These are phyloP conservation scores for Candida peoriensis DNA, from an alignment of 805 yeast genomes.

Conservation along the genomic window DNA sequence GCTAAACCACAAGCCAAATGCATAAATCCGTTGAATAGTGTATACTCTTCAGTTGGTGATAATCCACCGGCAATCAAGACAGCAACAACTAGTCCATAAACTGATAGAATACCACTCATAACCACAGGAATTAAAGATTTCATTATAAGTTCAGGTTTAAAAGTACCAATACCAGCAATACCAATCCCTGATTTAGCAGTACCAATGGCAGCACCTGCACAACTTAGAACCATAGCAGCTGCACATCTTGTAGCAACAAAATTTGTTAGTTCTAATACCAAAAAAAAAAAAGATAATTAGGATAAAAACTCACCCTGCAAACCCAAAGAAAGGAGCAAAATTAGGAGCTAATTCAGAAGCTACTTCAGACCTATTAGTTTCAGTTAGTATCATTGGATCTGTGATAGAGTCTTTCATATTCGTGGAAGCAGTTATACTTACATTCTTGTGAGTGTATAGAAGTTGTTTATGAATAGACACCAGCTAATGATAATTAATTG, in stretches of 20 bases:
- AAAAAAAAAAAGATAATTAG: too few relatives aligned
- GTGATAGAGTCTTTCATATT: too few relatives aligned
- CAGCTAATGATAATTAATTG: too few relatives aligned
- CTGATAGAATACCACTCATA: slow-evolving; percentile 96
- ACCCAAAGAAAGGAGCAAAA: slow-evolving; percentile 96
- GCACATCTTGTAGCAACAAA: slow-evolving; percentile 63
- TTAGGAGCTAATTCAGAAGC: slow-evolving; percentile 73
- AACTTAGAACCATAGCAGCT: slow-evolving; percentile 82
- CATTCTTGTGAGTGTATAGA: too few relatives aligned
- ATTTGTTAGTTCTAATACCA: slow-evolving; percentile 6
- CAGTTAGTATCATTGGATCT: slow-evolving; percentile 3
- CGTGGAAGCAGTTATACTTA: too few relatives aligned
- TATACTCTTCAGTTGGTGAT: slow-evolving; percentile 71
- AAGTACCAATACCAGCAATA: slow-evolving; percentile 96
- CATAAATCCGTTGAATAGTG: slow-evolving; percentile 95
- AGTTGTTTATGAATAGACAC: too few relatives aligned
- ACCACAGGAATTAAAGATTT: slow-evolving; percentile 94
- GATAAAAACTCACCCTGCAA: slow-evolving; percentile 61
- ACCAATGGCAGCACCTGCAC: slow-evolving; percentile 98
- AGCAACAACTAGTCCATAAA: slow-evolving; percentile 94
- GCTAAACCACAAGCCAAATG: slow-evolving; percentile 94
- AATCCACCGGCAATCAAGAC: slow-evolving; percentile 91
- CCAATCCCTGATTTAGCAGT: slow-evolving; percentile 98
- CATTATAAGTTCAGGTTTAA: slow-evolving; percentile 96
- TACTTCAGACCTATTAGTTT: slow-evolving; percentile 29